Evolutionary conservation across 768 basidiomycete species (phyloP).

Genomic region (Lepiota brunneoincarnata): DNA sequence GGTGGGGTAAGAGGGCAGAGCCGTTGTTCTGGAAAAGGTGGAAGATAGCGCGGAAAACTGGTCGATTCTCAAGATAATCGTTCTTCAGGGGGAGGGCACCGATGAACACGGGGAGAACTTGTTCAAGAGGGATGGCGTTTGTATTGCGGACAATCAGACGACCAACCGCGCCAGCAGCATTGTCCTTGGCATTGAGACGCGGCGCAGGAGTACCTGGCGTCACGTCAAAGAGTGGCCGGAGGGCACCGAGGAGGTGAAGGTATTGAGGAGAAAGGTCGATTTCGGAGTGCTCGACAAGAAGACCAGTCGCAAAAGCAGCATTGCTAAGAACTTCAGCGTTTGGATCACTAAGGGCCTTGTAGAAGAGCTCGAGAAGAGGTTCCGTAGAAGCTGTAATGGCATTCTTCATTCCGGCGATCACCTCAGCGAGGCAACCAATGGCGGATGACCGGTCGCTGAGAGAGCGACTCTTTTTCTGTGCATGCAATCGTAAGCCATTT

Average conservation of each 20-base stretch:
- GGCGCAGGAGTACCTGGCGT: constrained; percentile 60
- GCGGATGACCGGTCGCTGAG: constrained; percentile 90
- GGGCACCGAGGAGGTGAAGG: constrained; percentile 68
- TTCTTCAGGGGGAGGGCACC: constrained; percentile 81
- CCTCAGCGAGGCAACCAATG: constrained; percentile 92
- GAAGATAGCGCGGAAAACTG: constrained; percentile 89
- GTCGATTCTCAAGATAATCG: constrained; percentile 87
- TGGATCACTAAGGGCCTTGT: constrained; percentile 73
- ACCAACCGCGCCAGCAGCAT: constrained; percentile 92
- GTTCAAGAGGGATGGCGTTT: constrained; percentile 79
- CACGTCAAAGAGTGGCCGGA: constrained; percentile 79
- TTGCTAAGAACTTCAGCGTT: constrained; percentile 97
- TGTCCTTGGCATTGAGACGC: constrained; percentile 86
- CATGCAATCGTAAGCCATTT: background rate
- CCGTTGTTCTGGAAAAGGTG: constrained; percentile 80
- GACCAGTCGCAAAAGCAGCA: constrained; percentile 90
- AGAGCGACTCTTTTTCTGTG: constrained; percentile 80
- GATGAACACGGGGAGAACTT: constrained; percentile 85
- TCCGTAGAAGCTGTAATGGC: constrained; percentile 84
- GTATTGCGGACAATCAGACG: constrained; percentile 83
- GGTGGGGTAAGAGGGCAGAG: constrained; percentile 63
- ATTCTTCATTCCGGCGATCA: constrained; percentile 87
- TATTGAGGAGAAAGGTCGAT: constrained; percentile 83
- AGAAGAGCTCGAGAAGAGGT: constrained; percentile 80
- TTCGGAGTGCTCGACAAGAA: constrained; percentile 84